These are phyloP conservation scores for Xerocomus spinulosus DNA, from an alignment of 768 basidiomycete species.

Conservation along the genomic window DNA sequence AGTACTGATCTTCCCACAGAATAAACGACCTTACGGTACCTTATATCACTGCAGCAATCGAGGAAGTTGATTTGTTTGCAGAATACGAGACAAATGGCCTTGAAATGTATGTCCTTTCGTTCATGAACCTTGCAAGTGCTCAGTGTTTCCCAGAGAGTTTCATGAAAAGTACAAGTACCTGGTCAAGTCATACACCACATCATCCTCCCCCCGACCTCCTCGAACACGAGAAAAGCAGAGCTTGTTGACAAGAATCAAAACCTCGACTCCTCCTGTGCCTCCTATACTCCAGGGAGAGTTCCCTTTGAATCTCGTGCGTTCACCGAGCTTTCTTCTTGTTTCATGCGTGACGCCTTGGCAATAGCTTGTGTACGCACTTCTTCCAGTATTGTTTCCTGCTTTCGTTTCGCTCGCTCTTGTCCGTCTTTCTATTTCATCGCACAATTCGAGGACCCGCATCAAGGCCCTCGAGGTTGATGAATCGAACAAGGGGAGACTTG, in stretches of 20 bases:
- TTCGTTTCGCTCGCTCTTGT: conserved; percentile 50
- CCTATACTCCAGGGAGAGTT: conserved; percentile 56
- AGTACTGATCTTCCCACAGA: conserved; percentile 30
- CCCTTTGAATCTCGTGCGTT: conserved; percentile 66
- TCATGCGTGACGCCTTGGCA: conserved; percentile 2
- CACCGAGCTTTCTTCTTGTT: neutral
- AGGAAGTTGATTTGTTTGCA: conserved; percentile 61
- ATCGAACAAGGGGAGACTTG: conserved; percentile 46
- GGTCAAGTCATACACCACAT: conserved; percentile 48
- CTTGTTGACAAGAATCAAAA: conserved; percentile 44
- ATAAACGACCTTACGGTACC: conserved; percentile 79
- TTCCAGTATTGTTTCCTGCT: conserved; percentile 65
- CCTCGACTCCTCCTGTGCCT: conserved; percentile 46
- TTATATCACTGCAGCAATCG: conserved; percentile 73
- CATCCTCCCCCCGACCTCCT: conserved; percentile 40
- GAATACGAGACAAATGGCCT: conserved; percentile 54
- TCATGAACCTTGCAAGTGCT: conserved; percentile 1
- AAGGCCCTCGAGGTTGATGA: conserved; percentile 55
- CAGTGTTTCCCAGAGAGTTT: conserved; percentile 40
- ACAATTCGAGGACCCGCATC: conserved; percentile 61
- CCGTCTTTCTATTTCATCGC: conserved; percentile 54
- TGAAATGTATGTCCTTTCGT: conserved; percentile 45
- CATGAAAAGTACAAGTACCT: conserved; percentile 54
- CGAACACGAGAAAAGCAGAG: conserved; percentile 36
- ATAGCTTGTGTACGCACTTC: conserved; percentile 48